These are phyloP conservation scores for rapeseed (Brassica napus) DNA, from an alignment of 345 rosid genomes.

Conservation along the genomic window DNA sequence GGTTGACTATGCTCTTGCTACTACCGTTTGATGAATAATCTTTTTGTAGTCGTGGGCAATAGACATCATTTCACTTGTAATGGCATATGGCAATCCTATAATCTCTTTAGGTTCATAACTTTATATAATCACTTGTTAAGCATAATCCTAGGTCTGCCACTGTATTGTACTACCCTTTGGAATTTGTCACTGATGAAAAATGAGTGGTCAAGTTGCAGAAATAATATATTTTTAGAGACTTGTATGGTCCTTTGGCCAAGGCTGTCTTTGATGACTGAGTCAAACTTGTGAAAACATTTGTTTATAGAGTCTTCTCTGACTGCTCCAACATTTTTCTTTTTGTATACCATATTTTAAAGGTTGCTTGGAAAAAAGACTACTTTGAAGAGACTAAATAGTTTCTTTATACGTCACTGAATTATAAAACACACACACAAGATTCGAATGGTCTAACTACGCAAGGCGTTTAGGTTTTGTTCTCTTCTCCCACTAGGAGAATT, in stretches of 20 bases:
- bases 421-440: neutral
- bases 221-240: no score
- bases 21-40: constrained; percentile 22
- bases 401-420: neutral
- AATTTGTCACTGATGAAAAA: neutral
- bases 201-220: neutral
- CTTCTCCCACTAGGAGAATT: neutral
- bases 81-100: neutral
- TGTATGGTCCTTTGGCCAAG: neutral
- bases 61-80: neutral
- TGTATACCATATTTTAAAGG: neutral
- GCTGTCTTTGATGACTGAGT: constrained; percentile 1
- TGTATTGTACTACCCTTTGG: neutral
- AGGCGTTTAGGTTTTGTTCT: neutral
- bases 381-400: neutral
- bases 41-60: neutral
- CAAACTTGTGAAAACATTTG: neutral
- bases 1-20: constrained; percentile 54
- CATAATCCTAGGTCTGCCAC: neutral
- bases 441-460: neutral
- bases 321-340: neutral
- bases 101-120: neutral
- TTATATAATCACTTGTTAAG: neutral
- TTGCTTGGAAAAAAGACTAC: neutral
- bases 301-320: constrained; percentile 1